Percentiles rank a stretch among this genome's conserved stretches.
Evolutionary conservation across 495 filamentous ascomycete genomes (phyloP).

Genomic region (Neurospora terricola): DNA sequence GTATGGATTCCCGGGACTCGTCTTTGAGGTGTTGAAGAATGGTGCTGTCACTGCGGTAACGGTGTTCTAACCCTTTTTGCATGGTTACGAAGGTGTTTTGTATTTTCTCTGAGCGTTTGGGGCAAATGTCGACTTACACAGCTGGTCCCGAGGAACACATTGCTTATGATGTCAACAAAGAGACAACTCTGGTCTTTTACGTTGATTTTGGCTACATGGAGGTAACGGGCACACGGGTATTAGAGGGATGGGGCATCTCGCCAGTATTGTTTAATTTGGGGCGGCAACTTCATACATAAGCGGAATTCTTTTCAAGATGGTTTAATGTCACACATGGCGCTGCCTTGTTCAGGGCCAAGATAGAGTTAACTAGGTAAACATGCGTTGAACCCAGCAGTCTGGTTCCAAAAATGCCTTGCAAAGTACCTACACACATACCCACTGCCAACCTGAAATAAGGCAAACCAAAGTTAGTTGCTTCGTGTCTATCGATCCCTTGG

Average conservation of each 20-base stretch:
- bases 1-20: conserved; percentile 85
- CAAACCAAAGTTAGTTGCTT: neutral
- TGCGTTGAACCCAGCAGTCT: neutral
- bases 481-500: neutral
- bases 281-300: neutral
- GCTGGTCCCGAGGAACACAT: neutral
- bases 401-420: neutral
- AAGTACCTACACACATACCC: neutral
- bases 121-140: neutral
- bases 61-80: conserved; percentile 37
- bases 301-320: neutral
- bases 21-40: conserved; percentile 95
- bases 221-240: neutral
- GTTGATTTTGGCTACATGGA: neutral
- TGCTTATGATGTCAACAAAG: neutral
- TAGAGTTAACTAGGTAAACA: neutral
- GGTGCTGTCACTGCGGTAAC: conserved; percentile 81
- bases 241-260: neutral
- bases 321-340: neutral
- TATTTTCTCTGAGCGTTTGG: neutral
- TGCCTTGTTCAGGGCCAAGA: neutral
- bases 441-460: neutral
- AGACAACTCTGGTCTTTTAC: neutral
- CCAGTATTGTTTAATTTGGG: neutral
- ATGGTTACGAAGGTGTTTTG: neutral